Evolutionary conservation across 495 filamentous ascomycete genomes (phyloP), one percentile per base, ranked within the genome.

Genomic region (Penicillium robsamsonii): DNA sequence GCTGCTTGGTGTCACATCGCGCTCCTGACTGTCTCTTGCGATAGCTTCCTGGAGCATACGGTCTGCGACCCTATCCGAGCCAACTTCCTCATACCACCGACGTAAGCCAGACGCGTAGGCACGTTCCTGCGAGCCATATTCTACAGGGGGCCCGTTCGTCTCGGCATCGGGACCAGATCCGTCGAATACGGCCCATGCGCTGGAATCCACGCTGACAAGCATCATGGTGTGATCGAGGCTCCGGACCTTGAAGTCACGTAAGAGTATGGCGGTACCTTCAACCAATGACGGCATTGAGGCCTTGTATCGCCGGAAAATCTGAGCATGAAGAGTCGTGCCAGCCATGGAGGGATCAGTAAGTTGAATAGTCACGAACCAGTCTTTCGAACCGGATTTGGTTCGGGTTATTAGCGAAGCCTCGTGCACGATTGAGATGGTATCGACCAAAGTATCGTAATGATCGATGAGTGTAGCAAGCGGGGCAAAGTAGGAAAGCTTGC

Each of bases 261-360:
- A 78, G 37, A 98, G 69, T 20, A 96, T 76, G 3, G 86, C 84
- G 59, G 94, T 87, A 8, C 94, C 94, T 15, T 80, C 78, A 3
- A 76, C 73, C 24, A 90, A 75, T 5, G 78, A 64, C 0, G 94
- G 94, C 2, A 97, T 74, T 1, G 84, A 81, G 12, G 81, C 79
- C 60, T 85, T 86, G 64, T 87, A 84, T 1, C 90, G 87, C 5
- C 90, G 82, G 68, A 89, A 89, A 15, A 96, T 75, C 54, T 88
- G 84, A 0, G 90, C 89, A 46, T 62, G 60, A 11, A 77, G 60
- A 5, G 65, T 68, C 0, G 71, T 73, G 17, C 75, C 74, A 29
- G 73, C 75, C 73, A 76, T 71, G 13, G 76, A 79, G 17, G 81
- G 80, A 67, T 95, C 91, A 1, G 86, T 87, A 51, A 95, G 74